Base-by-base conservation (phyloP, 768 basidiomycete genomes). In the Boletales sp. region DNA sequence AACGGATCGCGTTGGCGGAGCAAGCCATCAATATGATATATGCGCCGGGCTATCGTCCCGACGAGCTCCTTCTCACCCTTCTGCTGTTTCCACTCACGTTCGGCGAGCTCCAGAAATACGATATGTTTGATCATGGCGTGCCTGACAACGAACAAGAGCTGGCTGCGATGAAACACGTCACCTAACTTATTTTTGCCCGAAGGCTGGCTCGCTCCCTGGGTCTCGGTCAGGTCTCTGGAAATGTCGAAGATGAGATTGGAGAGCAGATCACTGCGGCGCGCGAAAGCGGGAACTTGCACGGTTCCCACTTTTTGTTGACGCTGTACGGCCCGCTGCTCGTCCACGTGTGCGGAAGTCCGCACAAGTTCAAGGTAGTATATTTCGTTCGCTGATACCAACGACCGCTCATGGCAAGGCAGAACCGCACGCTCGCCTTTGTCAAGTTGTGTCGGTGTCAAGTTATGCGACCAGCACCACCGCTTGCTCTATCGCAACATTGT, bases 51-150 rank as follows among this genome's bases (percentile, higher is more conserved):
- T 91, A 97, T 60, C 92, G 93, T 54, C 97, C 95, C 1, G 97
- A 97, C 63, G 65, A 77, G 2, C 19, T 85, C 83, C 54, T 82
- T 86, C 63, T 90, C 90, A 52, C 95, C 94, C 71, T 97, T 97
- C 67, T 95, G 87, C 10, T 94, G 74, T 71, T 99, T 99, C 83
- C 91, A 89, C 64, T 99, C 95, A 32, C 94, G 74, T 67, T 99
- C 97, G 18, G 97, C 87, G 43, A 97, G 76, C 66, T 99, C 97
- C 17, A 99, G 80, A 62, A 90, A 97, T 13, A 95, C 94, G 50
- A 97, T 91, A 43, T 99, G 95, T 68, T 97, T 98, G 71, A 98
- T 91, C 11, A 94, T 93, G 27, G 95, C 89, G 66, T 98, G 97
- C 0, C 97, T 97, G 17, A 97, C 93, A 34, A 92, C 81, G 64